These are phyloP conservation scores for Suillus cothurnatus DNA, from an alignment of 768 basidiomycete species.

Conservation along the genomic window DNA sequence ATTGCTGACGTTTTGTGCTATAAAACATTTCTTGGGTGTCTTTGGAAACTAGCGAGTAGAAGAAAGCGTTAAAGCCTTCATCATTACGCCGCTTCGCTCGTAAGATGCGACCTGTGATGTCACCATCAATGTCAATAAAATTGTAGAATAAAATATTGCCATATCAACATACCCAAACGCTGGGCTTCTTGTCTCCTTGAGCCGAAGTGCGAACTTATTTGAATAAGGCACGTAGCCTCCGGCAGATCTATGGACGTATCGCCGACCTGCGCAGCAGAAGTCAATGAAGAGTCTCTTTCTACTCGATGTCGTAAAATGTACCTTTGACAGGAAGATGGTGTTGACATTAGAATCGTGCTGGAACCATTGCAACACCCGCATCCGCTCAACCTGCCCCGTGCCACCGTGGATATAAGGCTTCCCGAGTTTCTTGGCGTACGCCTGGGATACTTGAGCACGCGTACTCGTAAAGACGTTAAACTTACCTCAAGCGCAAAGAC, in stretches of 20 bases:
- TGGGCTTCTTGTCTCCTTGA: constrained; percentile 98
- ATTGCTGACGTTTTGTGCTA: constrained; percentile 98
- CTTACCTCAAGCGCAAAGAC: constrained; percentile 92
- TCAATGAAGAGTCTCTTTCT: constrained; percentile 17
- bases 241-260: constrained; percentile 99
- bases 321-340: constrained; percentile 98
- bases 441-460: constrained; percentile 42
- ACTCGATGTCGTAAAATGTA: constrained; percentile 32
- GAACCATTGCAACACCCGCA: constrained; percentile 94
- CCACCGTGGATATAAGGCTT: constrained; percentile 97
- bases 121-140: constrained; percentile 20
- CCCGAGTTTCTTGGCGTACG: constrained; percentile 90
- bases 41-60: constrained; percentile 98
- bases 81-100: constrained; percentile 98
- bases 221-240: constrained; percentile 98
- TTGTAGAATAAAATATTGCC: constrained; percentile 10
- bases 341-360: constrained; percentile 95
- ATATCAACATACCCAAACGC: constrained; percentile 66
- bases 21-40: constrained; percentile 99
- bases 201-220: constrained; percentile 99
- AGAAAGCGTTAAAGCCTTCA: constrained; percentile 99
- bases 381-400: constrained; percentile 92
- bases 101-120: constrained; percentile 78
- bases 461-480: constrained; percentile 9
- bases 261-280: constrained; percentile 64